Percentiles rank a stretch among this genome's conserved stretches.
Conservation (phyloP, 192 early-diverging fungal species). For the Umbelopsis vinacea region DNA sequence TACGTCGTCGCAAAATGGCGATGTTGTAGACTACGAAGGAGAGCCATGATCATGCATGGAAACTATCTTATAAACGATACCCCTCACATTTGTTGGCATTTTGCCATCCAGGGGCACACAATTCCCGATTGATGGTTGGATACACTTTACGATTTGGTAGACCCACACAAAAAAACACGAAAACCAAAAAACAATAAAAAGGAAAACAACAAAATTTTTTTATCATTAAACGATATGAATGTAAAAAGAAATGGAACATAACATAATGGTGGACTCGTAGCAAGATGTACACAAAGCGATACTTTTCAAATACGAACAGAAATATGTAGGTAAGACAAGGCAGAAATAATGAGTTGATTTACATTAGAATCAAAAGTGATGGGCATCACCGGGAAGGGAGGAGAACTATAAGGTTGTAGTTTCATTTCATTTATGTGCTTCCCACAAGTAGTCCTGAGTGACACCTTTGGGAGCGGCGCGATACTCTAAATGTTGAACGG, state of each 20-base stretch:
- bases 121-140: background rate
- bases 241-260: slow-evolving; percentile 11
- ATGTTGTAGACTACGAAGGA: slow-evolving; percentile 15
- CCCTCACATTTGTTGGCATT: slow-evolving; percentile 1
- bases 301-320: slow-evolving; percentile 19
- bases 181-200: background rate
- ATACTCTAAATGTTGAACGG: slow-evolving; percentile 16
- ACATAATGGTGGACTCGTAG: background rate
- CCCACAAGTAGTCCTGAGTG: slow-evolving; percentile 16
- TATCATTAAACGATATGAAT: background rate
- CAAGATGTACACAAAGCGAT: slow-evolving; percentile 22
- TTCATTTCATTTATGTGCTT: background rate
- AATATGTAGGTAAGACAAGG: slow-evolving; percentile 6
- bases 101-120: background rate
- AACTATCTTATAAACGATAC: background rate
- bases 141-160: background rate
- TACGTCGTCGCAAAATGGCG: slow-evolving; percentile 10
- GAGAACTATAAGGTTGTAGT: background rate
- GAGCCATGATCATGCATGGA: background rate
- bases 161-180: background rate
- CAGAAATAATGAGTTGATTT: slow-evolving; percentile 15
- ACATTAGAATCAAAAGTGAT: background rate
- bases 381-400: too few relatives aligned
- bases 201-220: background rate
- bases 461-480: background rate